Conservation (phyloP, 2,329 filamentous ascomycete species). For the Cercospora sp. region DNA sequence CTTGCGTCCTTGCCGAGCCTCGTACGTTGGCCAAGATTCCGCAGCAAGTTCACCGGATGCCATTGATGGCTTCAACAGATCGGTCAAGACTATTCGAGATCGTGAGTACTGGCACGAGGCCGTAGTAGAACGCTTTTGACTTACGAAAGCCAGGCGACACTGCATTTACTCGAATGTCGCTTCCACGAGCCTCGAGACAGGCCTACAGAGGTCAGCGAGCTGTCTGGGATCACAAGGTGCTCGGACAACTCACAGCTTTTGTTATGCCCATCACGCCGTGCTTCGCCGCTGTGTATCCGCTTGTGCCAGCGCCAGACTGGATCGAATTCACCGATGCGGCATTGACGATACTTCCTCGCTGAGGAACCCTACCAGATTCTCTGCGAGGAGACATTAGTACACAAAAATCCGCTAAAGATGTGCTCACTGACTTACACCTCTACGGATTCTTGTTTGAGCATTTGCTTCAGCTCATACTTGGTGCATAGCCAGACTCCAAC, state of each 20-base stretch:
- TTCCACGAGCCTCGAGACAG: conserved; percentile 37
- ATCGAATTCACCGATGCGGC: conserved; percentile 43
- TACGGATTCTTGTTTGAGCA: conserved; percentile 40
- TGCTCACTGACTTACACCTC: conserved; percentile 13
- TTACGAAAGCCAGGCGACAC: conserved; percentile 36
- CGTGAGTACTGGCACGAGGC: neutral
- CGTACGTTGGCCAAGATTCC: conserved; percentile 25
- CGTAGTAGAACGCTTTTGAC: neutral
- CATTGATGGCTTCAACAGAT: conserved; percentile 25
- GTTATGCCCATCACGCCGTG: conserved; percentile 47
- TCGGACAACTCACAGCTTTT: conserved; percentile 31
- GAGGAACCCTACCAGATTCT: conserved; percentile 28
- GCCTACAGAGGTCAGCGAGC: conserved; percentile 3
- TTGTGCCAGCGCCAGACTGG: conserved; percentile 39
- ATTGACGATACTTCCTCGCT: conserved; percentile 43
- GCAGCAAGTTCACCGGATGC: conserved; percentile 16
- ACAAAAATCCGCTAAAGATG: neutral
- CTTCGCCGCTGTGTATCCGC: conserved; percentile 43
- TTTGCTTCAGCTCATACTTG: conserved; percentile 45
- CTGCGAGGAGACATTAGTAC: neutral
- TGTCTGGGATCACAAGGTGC: too few relatives aligned
- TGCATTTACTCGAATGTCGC: conserved; percentile 40
- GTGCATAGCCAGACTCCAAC: conserved; percentile 42
- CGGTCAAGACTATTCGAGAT: conserved; percentile 21
- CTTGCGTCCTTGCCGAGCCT: conserved; percentile 28